Conservation (phyloP, 2,329 filamentous ascomycete species). For the Didymella glomerata region DNA sequence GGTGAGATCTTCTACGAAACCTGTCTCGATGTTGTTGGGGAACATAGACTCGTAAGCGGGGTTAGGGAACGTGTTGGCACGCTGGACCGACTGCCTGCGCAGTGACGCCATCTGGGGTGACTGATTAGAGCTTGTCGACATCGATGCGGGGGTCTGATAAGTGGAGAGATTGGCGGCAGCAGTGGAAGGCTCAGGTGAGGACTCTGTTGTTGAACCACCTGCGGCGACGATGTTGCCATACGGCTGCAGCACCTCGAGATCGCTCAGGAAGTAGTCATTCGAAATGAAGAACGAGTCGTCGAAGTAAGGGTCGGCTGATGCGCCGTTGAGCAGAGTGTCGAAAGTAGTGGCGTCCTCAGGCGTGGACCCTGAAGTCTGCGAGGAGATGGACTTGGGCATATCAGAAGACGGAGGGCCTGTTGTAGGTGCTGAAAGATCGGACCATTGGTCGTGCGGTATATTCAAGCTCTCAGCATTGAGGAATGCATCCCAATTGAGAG, state of each 20-base stretch:
- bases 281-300: slow-evolving; percentile 49
- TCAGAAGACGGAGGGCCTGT: slow-evolving; percentile 40
- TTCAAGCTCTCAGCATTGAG: slow-evolving; percentile 49
- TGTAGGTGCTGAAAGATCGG: slow-evolving; percentile 44
- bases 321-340: slow-evolving; percentile 40
- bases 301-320: slow-evolving; percentile 47
- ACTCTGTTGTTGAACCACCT: slow-evolving; percentile 48
- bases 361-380: slow-evolving; percentile 44
- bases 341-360: slow-evolving; percentile 46
- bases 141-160: slow-evolving; percentile 38
- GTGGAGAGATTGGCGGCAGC: slow-evolving; percentile 28
- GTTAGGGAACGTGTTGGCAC: slow-evolving; percentile 47
- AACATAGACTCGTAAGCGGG: slow-evolving; percentile 49
- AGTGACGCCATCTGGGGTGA: slow-evolving; percentile 39
- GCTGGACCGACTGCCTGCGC: slow-evolving; percentile 36
- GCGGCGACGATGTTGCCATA: slow-evolving; percentile 44
- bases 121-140: slow-evolving; percentile 31
- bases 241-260: slow-evolving; percentile 50
- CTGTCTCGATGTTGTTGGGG: slow-evolving; percentile 45
- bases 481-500: slow-evolving; percentile 52
- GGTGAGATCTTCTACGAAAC: slow-evolving; percentile 50
- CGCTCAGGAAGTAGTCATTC: slow-evolving; percentile 53
- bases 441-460: slow-evolving; percentile 51
- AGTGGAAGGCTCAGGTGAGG: slow-evolving; percentile 49
- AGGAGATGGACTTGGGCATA: slow-evolving; percentile 48